phyloP scores from a whole-genome alignment of 2,329 filamentous ascomycete species.

The Neobulgaria alba region DNA sequence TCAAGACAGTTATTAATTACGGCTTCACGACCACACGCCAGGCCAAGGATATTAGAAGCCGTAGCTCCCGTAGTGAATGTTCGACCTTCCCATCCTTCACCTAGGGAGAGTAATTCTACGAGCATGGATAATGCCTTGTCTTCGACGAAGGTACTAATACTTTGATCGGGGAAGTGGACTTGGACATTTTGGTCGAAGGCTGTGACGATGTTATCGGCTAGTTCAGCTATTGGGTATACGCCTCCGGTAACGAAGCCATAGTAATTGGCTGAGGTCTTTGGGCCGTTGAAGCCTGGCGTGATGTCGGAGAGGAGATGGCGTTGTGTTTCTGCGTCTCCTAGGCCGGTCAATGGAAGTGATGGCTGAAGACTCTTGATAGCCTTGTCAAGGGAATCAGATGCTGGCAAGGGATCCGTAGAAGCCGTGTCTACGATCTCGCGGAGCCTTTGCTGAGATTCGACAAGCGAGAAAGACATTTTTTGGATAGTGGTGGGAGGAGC shows the following conservation, averaged over 20 bases:
- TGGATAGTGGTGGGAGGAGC: no score
- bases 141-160: slow-evolving; percentile 69
- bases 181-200: slow-evolving; percentile 75
- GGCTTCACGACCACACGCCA: slow-evolving; percentile 64
- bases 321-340: slow-evolving; percentile 35
- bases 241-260: slow-evolving; percentile 88
- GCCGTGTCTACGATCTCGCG: slow-evolving; percentile 14
- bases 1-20: slow-evolving; percentile 38
- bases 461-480: slow-evolving; percentile 20
- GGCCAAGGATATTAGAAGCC: slow-evolving; percentile 54
- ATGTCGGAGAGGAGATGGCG: slow-evolving; percentile 38
- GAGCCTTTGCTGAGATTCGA: slow-evolving; percentile 20
- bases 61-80: slow-evolving; percentile 74
- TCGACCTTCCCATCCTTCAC: slow-evolving; percentile 56
- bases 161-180: slow-evolving; percentile 72
- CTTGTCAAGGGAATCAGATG: slow-evolving; percentile 12
- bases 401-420: slow-evolving; percentile 19
- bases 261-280: slow-evolving; percentile 40
- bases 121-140: slow-evolving; percentile 63
- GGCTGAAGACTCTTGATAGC: slow-evolving; percentile 26
- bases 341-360: slow-evolving; percentile 32
- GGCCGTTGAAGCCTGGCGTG: slow-evolving; percentile 30
- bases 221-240: slow-evolving; percentile 65
- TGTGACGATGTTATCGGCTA: slow-evolving; percentile 78
- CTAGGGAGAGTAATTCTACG: slow-evolving; percentile 55